phyloP scores from a whole-genome alignment of 371 early-diverging fungal species.

The Synchytrium microbalum region DNA sequence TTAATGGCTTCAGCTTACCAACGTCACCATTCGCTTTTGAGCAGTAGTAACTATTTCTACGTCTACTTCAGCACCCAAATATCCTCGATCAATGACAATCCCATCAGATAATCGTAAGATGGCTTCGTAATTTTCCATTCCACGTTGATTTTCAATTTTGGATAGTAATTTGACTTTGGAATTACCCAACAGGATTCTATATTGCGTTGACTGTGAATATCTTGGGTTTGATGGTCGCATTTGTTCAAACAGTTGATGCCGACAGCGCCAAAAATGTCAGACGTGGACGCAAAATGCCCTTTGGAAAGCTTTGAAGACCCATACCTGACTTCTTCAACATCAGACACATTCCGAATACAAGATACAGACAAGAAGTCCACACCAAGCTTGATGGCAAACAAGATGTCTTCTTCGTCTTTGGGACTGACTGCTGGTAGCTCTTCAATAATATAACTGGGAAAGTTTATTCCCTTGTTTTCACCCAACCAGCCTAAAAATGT shows the following conservation, averaged over 20 bases:
- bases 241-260: not conserved
- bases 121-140: slow-evolving; percentile 48
- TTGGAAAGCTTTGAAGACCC: too few species aligned
- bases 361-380: slow-evolving; percentile 56
- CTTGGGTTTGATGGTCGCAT: slow-evolving; percentile 12
- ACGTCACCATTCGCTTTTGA: slow-evolving; percentile 44
- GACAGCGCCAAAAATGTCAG: slow-evolving; percentile 7
- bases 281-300: too few species aligned
- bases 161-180: slow-evolving; percentile 39
- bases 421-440: slow-evolving; percentile 39
- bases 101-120: slow-evolving; percentile 53
- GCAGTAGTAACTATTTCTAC: slow-evolving; percentile 42
- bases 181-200: slow-evolving; percentile 37
- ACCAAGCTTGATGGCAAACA: slow-evolving; percentile 42
- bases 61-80: slow-evolving; percentile 54
- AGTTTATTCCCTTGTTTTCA: slow-evolving; percentile 51
- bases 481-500: slow-evolving; percentile 26
- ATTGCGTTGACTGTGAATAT: not conserved
- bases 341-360: slow-evolving; percentile 42
- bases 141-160: slow-evolving; percentile 50
- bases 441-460: slow-evolving; percentile 41
- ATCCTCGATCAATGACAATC: slow-evolving; percentile 58
- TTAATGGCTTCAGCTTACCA: slow-evolving; percentile 13
- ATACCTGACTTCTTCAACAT: slow-evolving; percentile 43
- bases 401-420: slow-evolving; percentile 48